These are phyloP conservation scores for Chenopodium suecicum DNA, from an alignment of 148 eudicot species.

Conservation along the genomic window DNA sequence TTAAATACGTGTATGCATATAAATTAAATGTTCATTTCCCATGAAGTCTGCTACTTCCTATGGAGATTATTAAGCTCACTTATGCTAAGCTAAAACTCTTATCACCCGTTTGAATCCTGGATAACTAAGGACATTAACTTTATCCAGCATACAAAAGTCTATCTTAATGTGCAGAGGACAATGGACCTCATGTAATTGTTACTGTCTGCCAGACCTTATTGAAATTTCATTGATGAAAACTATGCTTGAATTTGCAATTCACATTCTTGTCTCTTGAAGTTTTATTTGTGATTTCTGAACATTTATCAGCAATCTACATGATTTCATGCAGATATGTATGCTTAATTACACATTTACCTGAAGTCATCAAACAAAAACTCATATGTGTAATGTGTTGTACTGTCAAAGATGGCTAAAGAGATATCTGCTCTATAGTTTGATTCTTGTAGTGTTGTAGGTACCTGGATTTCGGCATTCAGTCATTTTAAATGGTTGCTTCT, in stretches of 20 bases:
- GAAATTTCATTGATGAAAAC: background rate
- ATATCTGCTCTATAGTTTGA: background rate
- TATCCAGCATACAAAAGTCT: background rate
- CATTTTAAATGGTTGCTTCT: background rate
- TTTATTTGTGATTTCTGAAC: background rate
- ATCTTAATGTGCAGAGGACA: background rate
- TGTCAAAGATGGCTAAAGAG: background rate
- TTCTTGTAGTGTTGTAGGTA: background rate
- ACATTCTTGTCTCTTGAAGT: no score
- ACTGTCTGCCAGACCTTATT: background rate
- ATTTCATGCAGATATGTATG: background rate
- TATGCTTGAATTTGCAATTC: background rate
- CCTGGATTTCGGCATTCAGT: background rate
- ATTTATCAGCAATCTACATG: background rate
- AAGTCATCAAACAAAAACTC: background rate
- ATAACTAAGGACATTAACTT: background rate
- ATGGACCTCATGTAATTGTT: background rate
- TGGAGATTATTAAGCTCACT: background rate
- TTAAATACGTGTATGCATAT: background rate
- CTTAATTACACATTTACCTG: background rate
- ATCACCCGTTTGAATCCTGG: background rate
- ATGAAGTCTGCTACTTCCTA: background rate
- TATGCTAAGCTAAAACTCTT: background rate
- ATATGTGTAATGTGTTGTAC: background rate
- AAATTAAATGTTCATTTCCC: background rate